Percentiles rank a stretch among this genome's conserved stretches.
phyloP scores from a whole-genome alignment of 805 yeast genomes.

The Kregervanrija delftensis region DNA sequence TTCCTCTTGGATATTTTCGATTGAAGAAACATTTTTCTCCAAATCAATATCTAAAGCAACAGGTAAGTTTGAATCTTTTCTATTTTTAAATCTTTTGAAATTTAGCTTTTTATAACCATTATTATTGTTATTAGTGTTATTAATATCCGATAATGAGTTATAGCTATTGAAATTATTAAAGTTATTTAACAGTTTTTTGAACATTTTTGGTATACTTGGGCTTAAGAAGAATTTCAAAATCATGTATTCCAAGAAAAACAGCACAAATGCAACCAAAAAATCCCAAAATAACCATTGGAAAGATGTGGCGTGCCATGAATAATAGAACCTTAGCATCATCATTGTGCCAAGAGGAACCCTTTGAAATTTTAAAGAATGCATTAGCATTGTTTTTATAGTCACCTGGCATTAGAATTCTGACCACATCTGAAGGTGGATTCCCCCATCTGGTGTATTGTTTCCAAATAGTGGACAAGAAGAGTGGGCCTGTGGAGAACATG shows the following conservation, averaged over 20 bases:
- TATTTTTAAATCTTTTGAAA: constrained; percentile 23
- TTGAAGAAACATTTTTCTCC: constrained; percentile 23
- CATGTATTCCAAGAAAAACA: constrained; percentile 42
- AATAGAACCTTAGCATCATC: constrained; percentile 80
- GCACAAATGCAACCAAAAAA: constrained; percentile 44
- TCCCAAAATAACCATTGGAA: constrained; percentile 65
- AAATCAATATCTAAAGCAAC: constrained; percentile 30
- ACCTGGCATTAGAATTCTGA: constrained; percentile 62
- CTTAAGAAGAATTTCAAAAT: constrained; percentile 25
- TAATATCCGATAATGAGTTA: constrained; percentile 17
- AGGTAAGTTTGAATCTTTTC: constrained; percentile 53
- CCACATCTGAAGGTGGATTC: constrained; percentile 55
- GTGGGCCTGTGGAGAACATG: constrained; percentile 90
- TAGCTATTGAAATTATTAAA: constrained; percentile 17
- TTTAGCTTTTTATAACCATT: constrained; percentile 15
- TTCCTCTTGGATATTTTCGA: constrained; percentile 7
- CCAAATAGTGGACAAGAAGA: constrained; percentile 81
- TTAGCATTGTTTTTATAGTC: constrained; percentile 58
- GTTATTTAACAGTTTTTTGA: constrained; percentile 17
- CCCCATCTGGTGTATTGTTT: constrained; percentile 81
- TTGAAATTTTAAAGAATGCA: constrained; percentile 66
- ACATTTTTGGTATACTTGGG: constrained; percentile 19
- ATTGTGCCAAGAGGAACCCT: constrained; percentile 90
- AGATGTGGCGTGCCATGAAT: constrained; percentile 66
- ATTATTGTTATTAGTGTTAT: constrained; percentile 15